Conservation (phyloP, 2,329 filamentous ascomycete species). For the Epichloe gansuensis region DNA sequence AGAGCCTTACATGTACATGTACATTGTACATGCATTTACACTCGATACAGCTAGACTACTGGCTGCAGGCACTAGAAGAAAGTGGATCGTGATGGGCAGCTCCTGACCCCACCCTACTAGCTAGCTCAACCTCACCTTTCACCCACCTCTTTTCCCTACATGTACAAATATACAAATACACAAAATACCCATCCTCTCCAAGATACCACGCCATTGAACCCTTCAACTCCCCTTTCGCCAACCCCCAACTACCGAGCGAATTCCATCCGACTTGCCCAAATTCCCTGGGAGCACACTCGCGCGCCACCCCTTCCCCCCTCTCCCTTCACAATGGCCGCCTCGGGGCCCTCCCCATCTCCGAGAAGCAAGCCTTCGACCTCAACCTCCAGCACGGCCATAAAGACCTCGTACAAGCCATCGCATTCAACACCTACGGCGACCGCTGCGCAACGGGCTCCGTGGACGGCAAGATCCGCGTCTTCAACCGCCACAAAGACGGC, state of each 20-base stretch:
- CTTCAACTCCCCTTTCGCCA: too few relatives aligned
- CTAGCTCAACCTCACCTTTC: not conserved
- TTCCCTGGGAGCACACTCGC: too few relatives aligned
- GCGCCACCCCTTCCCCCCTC: not conserved
- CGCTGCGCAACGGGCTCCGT: conserved; percentile 84
- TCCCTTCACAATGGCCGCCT: conserved; percentile 16
- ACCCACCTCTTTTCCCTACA: not conserved
- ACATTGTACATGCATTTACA: too few relatives aligned
- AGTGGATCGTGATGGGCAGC: not conserved
- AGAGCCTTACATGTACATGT: too few relatives aligned
- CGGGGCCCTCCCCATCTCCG: conserved; percentile 26
- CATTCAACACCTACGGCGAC: conserved; percentile 87
- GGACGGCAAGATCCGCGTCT: conserved; percentile 86
- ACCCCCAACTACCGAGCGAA: too few relatives aligned
- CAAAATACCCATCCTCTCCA: too few relatives aligned
- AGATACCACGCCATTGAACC: too few relatives aligned
- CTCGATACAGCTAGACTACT: too few relatives aligned
- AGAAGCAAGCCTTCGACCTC: conserved; percentile 39
- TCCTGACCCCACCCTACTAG: not conserved
- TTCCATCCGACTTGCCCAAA: too few relatives aligned
- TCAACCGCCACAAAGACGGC: conserved; percentile 68
- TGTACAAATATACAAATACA: not conserved
- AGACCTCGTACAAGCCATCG: conserved; percentile 71
- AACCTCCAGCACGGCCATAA: conserved; percentile 64
- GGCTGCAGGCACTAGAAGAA: not conserved